Evolutionary conservation across 768 basidiomycete genomes (phyloP).

Genomic region (Hygrophorus russula): DNA sequence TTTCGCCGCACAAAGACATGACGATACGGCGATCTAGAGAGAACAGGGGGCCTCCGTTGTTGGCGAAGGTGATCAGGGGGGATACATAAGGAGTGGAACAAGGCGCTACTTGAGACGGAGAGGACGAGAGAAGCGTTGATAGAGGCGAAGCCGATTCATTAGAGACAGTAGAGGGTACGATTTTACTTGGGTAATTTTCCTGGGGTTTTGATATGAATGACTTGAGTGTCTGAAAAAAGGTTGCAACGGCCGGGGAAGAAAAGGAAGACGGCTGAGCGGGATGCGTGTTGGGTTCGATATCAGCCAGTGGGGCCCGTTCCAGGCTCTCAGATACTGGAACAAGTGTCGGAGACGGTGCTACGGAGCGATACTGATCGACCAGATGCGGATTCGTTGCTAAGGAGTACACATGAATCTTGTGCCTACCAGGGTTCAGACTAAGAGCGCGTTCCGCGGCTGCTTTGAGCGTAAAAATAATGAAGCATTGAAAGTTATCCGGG

Average conservation of each 20-base stretch:
- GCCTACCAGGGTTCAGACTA: slow-evolving; percentile 11
- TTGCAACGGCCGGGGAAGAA: not conserved
- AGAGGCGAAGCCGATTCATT: not conserved
- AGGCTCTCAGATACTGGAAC: not conserved
- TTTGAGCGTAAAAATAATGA: slow-evolving; percentile 13
- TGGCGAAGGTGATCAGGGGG: not conserved
- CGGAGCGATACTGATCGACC: slow-evolving; percentile 1
- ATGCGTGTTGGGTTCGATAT: not conserved
- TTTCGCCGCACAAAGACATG: slow-evolving; percentile 28
- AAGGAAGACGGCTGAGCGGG: not conserved
- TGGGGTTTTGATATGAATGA: slow-evolving; percentile 6
- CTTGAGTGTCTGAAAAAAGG: slow-evolving; percentile 8
- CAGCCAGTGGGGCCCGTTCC: too few species aligned
- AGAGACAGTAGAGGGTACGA: too few species aligned
- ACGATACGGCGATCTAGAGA: slow-evolving; percentile 18
- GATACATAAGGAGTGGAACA: not conserved
- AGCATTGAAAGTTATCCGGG: slow-evolving; percentile 10
- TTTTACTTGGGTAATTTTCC: not conserved
- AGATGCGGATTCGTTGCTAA: slow-evolving; percentile 12
- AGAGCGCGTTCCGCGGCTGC: slow-evolving; percentile 15
- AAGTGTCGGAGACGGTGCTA: not conserved
- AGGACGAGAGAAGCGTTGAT: not conserved
- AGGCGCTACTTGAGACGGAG: not conserved
- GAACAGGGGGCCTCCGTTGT: slow-evolving; percentile 8
- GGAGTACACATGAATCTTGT: slow-evolving; percentile 12